These are phyloP conservation scores for Aeschynomene evenia DNA, from an alignment of 306 rosid species.

Conservation along the genomic window DNA sequence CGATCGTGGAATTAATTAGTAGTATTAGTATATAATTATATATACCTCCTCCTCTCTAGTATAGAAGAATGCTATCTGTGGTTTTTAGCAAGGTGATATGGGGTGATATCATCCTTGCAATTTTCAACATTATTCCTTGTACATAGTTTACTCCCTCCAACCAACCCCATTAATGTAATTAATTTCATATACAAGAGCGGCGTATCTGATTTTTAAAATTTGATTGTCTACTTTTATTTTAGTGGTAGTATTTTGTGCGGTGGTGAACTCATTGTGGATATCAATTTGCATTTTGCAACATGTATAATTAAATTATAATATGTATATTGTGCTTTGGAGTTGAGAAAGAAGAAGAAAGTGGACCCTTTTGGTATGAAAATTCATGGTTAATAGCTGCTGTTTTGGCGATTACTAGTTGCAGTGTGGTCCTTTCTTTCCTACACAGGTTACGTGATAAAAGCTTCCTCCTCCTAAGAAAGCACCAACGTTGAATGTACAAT, in stretches of 20 bases:
- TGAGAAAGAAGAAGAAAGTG: conserved; percentile 6
- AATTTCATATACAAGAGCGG: conserved; percentile 36
- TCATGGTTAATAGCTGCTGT: neutral
- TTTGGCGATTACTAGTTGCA: conserved; percentile 26
- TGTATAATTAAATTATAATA: conserved; percentile 12
- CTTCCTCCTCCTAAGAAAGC: conserved; percentile 32
- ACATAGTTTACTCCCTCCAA: conserved; percentile 33
- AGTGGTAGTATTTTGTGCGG: conserved; percentile 7
- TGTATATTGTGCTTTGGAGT: no score
- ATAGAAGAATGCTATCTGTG: conserved; percentile 27
- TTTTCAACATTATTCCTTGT: conserved; percentile 44
- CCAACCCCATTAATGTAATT: conserved; percentile 49
- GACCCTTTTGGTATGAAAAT: conserved; percentile 32
- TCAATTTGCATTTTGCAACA: conserved; percentile 19
- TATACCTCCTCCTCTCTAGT: conserved; percentile 24
- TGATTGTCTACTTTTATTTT: conserved; percentile 19
- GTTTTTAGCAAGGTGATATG: conserved; percentile 28
- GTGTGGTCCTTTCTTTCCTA: conserved; percentile 25
- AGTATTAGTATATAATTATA: conserved; percentile 31
- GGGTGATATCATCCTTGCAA: conserved; percentile 31
- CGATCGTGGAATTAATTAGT: conserved; percentile 43
- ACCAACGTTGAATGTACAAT: conserved; percentile 29
- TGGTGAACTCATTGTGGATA: conserved; percentile 21
- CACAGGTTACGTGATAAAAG: conserved; percentile 34
- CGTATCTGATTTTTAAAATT: conserved; percentile 27